These are phyloP conservation scores for Falciphora oryzae DNA, from an alignment of 2,329 filamentous ascomycete species.

Conservation along the genomic window DNA sequence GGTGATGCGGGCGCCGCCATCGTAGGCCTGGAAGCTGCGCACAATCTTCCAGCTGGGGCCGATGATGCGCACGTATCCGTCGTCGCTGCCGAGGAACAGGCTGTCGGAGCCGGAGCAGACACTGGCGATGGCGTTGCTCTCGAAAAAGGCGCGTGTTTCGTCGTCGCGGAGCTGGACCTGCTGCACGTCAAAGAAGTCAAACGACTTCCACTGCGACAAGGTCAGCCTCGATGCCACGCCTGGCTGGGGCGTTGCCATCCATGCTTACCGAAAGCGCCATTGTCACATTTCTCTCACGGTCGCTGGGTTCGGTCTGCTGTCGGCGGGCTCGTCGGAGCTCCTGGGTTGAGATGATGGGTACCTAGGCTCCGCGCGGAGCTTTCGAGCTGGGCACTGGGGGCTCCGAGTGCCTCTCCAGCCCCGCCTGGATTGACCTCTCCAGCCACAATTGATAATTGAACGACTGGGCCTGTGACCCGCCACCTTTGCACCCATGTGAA, in stretches of 20 bases:
- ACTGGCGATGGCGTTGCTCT: constrained; percentile 76
- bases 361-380: too few species aligned
- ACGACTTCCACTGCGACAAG: constrained; percentile 83
- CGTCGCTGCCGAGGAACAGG: constrained; percentile 79
- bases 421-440: too few species aligned
- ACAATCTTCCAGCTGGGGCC: constrained; percentile 82
- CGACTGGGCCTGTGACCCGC: too few species aligned
- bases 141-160: constrained; percentile 72
- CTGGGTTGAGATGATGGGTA: too few species aligned
- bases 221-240: not conserved
- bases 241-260: not conserved
- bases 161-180: constrained; percentile 75
- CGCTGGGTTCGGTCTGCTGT: too few species aligned
- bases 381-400: too few species aligned
- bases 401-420: too few species aligned
- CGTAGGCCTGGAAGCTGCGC: constrained; percentile 81
- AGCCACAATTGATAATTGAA: too few species aligned
- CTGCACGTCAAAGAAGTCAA: constrained; percentile 97
- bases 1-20: constrained; percentile 61
- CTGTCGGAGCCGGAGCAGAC: constrained; percentile 83
- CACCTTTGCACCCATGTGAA: too few species aligned
- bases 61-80: constrained; percentile 83
- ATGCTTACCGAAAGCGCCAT: constrained; percentile 26
- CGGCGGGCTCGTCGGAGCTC: too few species aligned
- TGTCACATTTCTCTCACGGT: constrained; percentile 19